Evolutionary conservation across 2,329 filamentous ascomycete species (phyloP), one percentile per base, ranked within the genome.

Genomic region (Gremmenia infestans): DNA sequence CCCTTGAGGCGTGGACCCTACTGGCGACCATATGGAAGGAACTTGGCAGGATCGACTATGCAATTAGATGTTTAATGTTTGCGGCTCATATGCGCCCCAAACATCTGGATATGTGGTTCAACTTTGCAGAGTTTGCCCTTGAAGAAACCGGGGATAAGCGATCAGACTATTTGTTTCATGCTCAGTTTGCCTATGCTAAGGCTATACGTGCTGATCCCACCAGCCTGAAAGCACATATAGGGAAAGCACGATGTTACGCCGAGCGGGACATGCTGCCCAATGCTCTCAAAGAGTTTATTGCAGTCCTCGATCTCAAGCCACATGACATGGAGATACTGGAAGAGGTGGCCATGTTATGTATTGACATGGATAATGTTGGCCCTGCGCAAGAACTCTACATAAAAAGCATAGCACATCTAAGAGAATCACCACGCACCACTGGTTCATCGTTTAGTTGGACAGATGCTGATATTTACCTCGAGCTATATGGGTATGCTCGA

Each of bases 381-480:
- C 58, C 64, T 50, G 71, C 71, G 3, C 72, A 69, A 48, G 61
- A 66, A 14, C 63, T 66, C 46, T 74, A 72, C 53, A 65, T 60
- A 22, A 57, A 65, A 22, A 67, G 62, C 35, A 69, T 74, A 40
- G 59, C 60, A 11, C 61, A 68, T 46, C 64, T 65, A 43, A 66
- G 59, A 48, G 50, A 54, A 12, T 28, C 52, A 9, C 42, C 54
- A 17, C 50, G 56, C 28, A 54, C 62, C 6, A 28, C 48, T 1
- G 59, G 59, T 2, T 42, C 43, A 8, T 42, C 32, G 2, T 67
- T 70, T 54, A 57, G 54, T 12, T 99, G 93, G 93, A 85, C 87
- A 52, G 88, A 97, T 69, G 77, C 95, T 43, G 88, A 91, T 58
- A 87, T 92, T 53, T 96, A 94, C 63, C 81, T 91, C 40, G 91